These are phyloP conservation scores for Aspergillus clavatus DNA, from an alignment of 2,329 filamentous ascomycete species.

Conservation along the genomic window DNA sequence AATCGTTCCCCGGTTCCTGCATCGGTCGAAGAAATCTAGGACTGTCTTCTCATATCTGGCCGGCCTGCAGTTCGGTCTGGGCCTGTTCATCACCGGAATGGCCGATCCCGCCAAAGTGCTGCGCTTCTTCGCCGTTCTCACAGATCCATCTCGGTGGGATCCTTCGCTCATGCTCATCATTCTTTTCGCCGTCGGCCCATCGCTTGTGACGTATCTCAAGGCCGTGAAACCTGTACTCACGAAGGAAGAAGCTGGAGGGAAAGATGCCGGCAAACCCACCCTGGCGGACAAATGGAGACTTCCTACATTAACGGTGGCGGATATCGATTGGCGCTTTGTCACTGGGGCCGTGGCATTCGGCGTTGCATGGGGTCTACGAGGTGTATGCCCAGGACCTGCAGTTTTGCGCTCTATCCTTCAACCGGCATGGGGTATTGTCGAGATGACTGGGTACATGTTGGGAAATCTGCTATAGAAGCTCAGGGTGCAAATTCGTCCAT, in stretches of 20 bases:
- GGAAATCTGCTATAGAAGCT: constrained; percentile 32
- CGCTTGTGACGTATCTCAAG: constrained; percentile 33
- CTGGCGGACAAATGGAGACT: constrained; percentile 42
- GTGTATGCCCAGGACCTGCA: constrained; percentile 51
- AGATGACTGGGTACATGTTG: constrained; percentile 46
- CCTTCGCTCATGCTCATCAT: constrained; percentile 49
- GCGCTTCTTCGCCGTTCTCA: constrained; percentile 45
- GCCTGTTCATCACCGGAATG: constrained; percentile 51
- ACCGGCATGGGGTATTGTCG: constrained; percentile 45
- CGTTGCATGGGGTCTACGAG: constrained; percentile 48
- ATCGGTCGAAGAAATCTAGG: constrained; percentile 29
- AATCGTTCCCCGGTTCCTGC: constrained; percentile 28
- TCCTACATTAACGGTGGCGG: constrained; percentile 42
- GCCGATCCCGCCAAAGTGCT: constrained; percentile 47
- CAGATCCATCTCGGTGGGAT: constrained; percentile 44
- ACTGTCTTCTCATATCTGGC: constrained; percentile 41
- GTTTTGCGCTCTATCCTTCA: constrained; percentile 45
- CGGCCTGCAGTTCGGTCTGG: constrained; percentile 49
- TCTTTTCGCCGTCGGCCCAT: constrained; percentile 47
- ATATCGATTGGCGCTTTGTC: constrained; percentile 48
- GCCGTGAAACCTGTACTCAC: constrained; percentile 26
- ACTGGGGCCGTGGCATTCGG: constrained; percentile 47
- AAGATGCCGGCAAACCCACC: constrained; percentile 31
- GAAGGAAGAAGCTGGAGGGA: constrained; percentile 14
- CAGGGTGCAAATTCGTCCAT: not conserved